phyloP scores from a whole-genome alignment of 805 yeast genomes.

The Teunomyces stri region DNA sequence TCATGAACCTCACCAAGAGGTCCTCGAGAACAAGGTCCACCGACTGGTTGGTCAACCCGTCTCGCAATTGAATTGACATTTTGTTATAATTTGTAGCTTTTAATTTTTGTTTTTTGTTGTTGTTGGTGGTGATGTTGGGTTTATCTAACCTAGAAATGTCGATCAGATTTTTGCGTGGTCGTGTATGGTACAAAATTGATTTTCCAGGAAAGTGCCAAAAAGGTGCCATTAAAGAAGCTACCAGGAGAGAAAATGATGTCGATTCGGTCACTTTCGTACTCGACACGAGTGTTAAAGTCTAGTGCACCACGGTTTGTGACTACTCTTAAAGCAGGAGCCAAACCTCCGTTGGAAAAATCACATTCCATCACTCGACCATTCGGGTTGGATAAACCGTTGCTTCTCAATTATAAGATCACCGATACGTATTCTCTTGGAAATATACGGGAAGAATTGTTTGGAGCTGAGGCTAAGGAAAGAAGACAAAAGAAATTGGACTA shows the following conservation, averaged over 20 bases:
- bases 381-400: conserved; percentile 32
- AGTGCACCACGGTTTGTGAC: conserved; percentile 32
- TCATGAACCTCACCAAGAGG: conserved; percentile 80
- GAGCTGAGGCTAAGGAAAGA: conserved; percentile 34
- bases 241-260: background rate
- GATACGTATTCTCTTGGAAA: conserved; percentile 15
- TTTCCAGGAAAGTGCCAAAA: too few relatives aligned
- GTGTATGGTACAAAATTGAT: background rate
- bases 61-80: conserved; percentile 61
- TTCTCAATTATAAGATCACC: conserved; percentile 22
- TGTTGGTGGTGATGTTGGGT: conserved; percentile 6
- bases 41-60: conserved; percentile 59
- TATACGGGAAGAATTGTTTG: conserved; percentile 25
- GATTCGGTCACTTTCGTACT: conserved; percentile 1
- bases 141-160: background rate
- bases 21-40: conserved; percentile 80
- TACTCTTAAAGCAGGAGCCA: conserved; percentile 36
- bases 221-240: too few relatives aligned
- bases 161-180: conserved; percentile 3
- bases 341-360: conserved; percentile 36
- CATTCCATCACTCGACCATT: conserved; percentile 34
- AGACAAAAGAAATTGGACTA: conserved; percentile 40
- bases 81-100: conserved; percentile 2
- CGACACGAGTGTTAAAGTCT: conserved; percentile 7
- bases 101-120: background rate